Evolutionary conservation across 2,329 filamentous ascomycete genomes (phyloP), one percentile per base, ranked within the genome.

Genomic region (Nemania serpens): DNA sequence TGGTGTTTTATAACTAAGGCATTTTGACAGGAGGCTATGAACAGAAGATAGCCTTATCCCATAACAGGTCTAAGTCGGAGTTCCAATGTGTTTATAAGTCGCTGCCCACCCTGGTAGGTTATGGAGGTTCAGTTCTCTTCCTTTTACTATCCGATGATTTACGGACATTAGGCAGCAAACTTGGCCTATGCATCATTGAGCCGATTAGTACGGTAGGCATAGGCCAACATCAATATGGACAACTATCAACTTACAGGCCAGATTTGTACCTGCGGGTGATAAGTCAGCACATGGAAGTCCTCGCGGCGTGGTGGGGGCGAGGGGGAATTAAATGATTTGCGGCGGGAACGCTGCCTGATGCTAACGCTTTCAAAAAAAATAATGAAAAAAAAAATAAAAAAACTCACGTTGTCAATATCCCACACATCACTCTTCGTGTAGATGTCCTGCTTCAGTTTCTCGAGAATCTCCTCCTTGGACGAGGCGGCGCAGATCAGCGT

Each of bases 391-490:
- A 29, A 29, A 29, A 29, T 29, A 43, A 42, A 71, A n/a, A 42
- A 45, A 71, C 74, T 70, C 63, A 85, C 85, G 69, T 90, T 90
- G 37, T 88, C 84, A 60, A 90, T 72, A 79, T 97, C 91, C 93
- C 93, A 97, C 9, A 96, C 92, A 0, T 88, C 91, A 45, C 76
- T 81, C 62, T 77, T 82, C 10, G 82, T 80, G 76, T 96, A 97
- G 10, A 93, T 79, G 77, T 97, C 93, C 50, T 84, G 81, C 74
- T 84, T 84, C 48, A 97, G 74, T 53, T 83, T 71, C 68, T 89
- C 83, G 42, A 88, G 73, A 2, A 91, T 85, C 73, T 92, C 89
- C 65, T 93, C 89, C 69, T 83, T 86, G 9, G 82, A 87, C 63
- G 85, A 83, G 7, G 90, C 91, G 33, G 84, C 75, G 41, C 85